phyloP scores from a whole-genome alignment of 805 yeast species.

The Hermanozyma aechmeae region DNA sequence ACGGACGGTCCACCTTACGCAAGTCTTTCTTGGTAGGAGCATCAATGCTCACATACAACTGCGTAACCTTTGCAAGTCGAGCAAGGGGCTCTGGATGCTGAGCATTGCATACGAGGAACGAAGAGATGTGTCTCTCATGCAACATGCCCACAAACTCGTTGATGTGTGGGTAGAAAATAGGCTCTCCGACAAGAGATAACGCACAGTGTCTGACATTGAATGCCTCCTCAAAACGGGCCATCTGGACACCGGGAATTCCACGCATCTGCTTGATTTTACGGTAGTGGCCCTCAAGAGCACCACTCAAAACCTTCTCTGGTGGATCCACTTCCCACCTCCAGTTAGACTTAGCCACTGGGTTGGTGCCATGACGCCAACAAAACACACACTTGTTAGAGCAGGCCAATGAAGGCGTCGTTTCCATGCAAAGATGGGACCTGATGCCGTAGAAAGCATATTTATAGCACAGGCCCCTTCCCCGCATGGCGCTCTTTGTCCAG shows the following conservation, averaged over 20 bases:
- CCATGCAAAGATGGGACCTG: conserved; percentile 88
- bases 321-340: conserved; percentile 96
- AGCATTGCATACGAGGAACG: conserved; percentile 89
- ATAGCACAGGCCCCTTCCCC: conserved; percentile 93
- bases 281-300: conserved; percentile 85
- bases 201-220: conserved; percentile 89
- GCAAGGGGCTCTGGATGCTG: conserved; percentile 86
- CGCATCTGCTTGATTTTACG: conserved; percentile 88
- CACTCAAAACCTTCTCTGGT: conserved; percentile 74
- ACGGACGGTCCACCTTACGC: conserved; percentile 79
- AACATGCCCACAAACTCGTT: conserved; percentile 75
- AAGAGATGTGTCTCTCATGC: conserved; percentile 72
- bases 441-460: conserved; percentile 90
- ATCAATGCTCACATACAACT: conserved; percentile 85
- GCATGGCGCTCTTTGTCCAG: conserved; percentile 90
- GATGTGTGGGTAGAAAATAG: conserved; percentile 87
- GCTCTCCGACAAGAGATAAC: conserved; percentile 86
- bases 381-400: conserved; percentile 94
- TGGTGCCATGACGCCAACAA: conserved; percentile 97
- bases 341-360: conserved; percentile 83
- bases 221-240: conserved; percentile 86
- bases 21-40: conserved; percentile 81
- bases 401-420: conserved; percentile 86
- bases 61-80: conserved; percentile 69
- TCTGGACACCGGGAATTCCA: conserved; percentile 90